Percentiles rank a stretch among this genome's conserved stretches.
These are phyloP conservation scores for Umbelopsis vinacea DNA, from an alignment of 192 early-diverging fungal genomes.

Conservation along the genomic window DNA sequence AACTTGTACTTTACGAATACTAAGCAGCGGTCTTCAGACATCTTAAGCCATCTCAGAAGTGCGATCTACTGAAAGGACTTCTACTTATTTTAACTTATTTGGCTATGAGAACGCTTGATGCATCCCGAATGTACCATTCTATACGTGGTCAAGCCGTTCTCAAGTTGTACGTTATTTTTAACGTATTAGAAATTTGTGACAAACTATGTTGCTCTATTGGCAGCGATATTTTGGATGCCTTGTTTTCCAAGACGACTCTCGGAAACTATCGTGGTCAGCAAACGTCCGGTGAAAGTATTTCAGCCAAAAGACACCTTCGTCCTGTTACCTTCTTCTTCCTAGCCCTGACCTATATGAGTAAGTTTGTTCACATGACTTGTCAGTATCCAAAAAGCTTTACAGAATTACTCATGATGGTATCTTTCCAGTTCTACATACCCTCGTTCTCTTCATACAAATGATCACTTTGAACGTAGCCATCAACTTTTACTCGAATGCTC, in stretches of 20 bases:
- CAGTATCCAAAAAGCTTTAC: neutral
- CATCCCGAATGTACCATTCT: slow-evolving; percentile 90
- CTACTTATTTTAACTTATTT: slow-evolving; percentile 78
- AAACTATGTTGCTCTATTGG: slow-evolving; percentile 92
- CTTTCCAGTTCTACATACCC: slow-evolving; percentile 73
- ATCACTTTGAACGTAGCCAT: slow-evolving; percentile 96
- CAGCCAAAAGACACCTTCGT: slow-evolving; percentile 47
- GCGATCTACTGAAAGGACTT: slow-evolving; percentile 88
- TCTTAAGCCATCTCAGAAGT: slow-evolving; percentile 82
- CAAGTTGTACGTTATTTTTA: slow-evolving; percentile 98
- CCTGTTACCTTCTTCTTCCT: slow-evolving; percentile 70
- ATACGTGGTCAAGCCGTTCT: slow-evolving; percentile 95
- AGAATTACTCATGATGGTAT: neutral
- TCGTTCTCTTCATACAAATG: slow-evolving; percentile 93
- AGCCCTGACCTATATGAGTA: slow-evolving; percentile 84
- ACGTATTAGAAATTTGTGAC: slow-evolving; percentile 94
- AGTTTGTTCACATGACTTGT: slow-evolving; percentile 1
- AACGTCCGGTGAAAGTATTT: slow-evolving; percentile 27
- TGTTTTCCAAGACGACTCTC: slow-evolving; percentile 82
- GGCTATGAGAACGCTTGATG: slow-evolving; percentile 81
- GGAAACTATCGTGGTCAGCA: slow-evolving; percentile 37
- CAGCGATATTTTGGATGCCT: slow-evolving; percentile 91
- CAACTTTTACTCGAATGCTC: slow-evolving; percentile 94
- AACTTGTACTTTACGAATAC: neutral
- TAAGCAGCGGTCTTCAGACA: slow-evolving; percentile 41